These are phyloP conservation scores for Zygosaccharomyces gambellarensis DNA, from an alignment of 805 yeast species.

Conservation along the genomic window DNA sequence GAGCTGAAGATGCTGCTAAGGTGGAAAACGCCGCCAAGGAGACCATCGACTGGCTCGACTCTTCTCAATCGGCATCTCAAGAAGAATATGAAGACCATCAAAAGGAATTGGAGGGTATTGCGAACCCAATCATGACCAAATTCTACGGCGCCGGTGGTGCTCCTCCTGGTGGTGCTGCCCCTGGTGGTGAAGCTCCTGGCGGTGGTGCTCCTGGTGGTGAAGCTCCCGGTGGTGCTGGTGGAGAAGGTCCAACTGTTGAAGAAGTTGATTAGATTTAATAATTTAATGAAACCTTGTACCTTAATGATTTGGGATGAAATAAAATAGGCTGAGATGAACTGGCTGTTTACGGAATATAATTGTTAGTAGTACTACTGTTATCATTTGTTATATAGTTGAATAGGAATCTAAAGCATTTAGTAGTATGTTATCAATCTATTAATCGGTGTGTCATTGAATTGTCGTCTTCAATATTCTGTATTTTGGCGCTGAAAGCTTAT, in stretches of 20 bases:
- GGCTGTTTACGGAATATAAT: neutral
- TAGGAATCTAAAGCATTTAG: neutral
- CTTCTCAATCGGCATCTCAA: constrained; percentile 84
- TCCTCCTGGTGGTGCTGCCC: constrained; percentile 61
- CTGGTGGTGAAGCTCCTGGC: constrained; percentile 52
- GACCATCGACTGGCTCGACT: constrained; percentile 87
- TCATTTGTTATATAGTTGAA: neutral
- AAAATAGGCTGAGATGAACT: neutral
- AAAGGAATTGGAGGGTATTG: constrained; percentile 91
- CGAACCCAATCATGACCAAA: constrained; percentile 95
- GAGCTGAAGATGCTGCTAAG: constrained; percentile 60
- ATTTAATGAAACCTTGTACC: neutral
- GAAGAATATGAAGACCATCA: constrained; percentile 91
- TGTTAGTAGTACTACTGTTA: neutral
- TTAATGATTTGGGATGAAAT: neutral
- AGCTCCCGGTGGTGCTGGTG: constrained; percentile 39
- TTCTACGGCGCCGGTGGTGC: constrained; percentile 94
- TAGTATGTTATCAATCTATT: too few species aligned
- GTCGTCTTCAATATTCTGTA: neutral
- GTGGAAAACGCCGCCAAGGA: constrained; percentile 78
- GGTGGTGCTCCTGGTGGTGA: constrained; percentile 44
- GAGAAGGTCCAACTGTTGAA: constrained; percentile 70
- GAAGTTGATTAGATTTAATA: constrained; percentile 54
- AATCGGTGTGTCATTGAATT: too few species aligned
- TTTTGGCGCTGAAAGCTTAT: neutral